Base-by-base conservation (phyloP, 352 stramenopile species). In the Globisporangium radiosum region DNA sequence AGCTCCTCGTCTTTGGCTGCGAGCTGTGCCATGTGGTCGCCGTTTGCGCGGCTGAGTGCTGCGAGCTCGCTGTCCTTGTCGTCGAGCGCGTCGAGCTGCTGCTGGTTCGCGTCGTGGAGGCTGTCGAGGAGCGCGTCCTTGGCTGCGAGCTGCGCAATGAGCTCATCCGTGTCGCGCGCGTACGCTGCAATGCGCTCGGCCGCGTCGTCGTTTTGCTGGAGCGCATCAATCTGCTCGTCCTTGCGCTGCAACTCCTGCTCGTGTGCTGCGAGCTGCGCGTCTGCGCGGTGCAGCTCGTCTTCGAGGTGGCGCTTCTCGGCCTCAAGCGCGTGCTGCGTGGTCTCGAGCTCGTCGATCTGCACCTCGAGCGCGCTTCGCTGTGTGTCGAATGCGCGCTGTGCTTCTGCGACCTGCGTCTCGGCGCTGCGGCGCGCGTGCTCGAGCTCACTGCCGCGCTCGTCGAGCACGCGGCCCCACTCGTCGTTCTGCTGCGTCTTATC, bases 371-470 rank as follows among this genome's bases (percentile, higher is more conserved):
- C 54, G 5, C 38, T 42, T n/a, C 51, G 62, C 15, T 50, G 48
- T 14, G 43, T 13, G 6, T 61, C 39, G 14, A 62, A 52, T 8
- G 60, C 57, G 37, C 74, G 63, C 66, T 76, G 60, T 37, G 77
- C 44, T n/a, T 68, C 50, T 19, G 62, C 82, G 53, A 87, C 14
- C 8, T 47, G 19, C 19, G 48, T 69, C 42, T 82, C 66, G 4
- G 84, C 56, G 25, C 74, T 70, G n/a, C 57, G 53, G 55, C 65
- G 63, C 9, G 67, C 65, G 17, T 63, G 65, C 42, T 81, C 72
- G 65, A 81, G 75, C 33, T 85, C 75, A 7, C 64, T 53, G 13
- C 69, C 70, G 42, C 80, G 81, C 7, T 75, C 54, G 47, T 72
- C 64, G 39, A 85, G 68, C 39, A 75, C 64, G 14, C 69, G 68